Base-by-base conservation (phyloP, 2,329 filamentous ascomycete species). In the Beauveria medogensis region DNA sequence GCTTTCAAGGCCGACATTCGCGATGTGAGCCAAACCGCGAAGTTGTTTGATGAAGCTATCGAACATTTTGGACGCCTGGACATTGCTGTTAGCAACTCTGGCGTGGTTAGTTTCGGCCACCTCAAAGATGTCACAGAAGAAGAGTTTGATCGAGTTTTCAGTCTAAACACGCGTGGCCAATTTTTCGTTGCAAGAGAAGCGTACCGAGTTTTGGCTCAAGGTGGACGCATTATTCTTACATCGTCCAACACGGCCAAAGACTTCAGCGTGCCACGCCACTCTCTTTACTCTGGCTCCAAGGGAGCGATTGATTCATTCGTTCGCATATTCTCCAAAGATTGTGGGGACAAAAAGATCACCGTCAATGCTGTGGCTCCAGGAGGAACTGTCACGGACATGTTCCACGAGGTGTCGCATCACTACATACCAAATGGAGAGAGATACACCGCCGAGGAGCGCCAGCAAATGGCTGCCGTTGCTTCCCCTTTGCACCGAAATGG, bases 281-380 rank as follows among this genome's bases (percentile, higher is more conserved):
- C 86, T 16, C 80, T 92, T 53, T 92, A 92, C 79, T 88, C 88
- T 24, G 88, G 84, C 16, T 85, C 80, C 72, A 92, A 92, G 79
- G 89, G 87, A 67, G 85, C 89, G 43, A 86, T 91, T 63, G 89
- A 91, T 74, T 87, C 87, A 12, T 90, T 91, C 73, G 87, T 89
- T 66, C 87, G 89, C 71, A 85, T 82, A 67, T 88, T 91, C 75
- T 86, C 89, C 5, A 86, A 85, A 52, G 86, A 89, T 76, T 85
- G 82, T 65, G 84, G 87, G 59, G 82, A 87, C 75, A 81, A 85
- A 68, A 82, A 83, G 60, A 86, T 88, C 70, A 87, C 85, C 0
- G 84, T 88, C 71, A 88, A 88, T 68, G 83, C 82, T 50, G 79
- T 88, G 37, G 86, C 86, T 0, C 86, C 86, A 0, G 86, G 85